Evolutionary conservation across 2,329 filamentous ascomycete genomes (phyloP).

Genomic region (Stagonosporopsis cucurbitacearum): DNA sequence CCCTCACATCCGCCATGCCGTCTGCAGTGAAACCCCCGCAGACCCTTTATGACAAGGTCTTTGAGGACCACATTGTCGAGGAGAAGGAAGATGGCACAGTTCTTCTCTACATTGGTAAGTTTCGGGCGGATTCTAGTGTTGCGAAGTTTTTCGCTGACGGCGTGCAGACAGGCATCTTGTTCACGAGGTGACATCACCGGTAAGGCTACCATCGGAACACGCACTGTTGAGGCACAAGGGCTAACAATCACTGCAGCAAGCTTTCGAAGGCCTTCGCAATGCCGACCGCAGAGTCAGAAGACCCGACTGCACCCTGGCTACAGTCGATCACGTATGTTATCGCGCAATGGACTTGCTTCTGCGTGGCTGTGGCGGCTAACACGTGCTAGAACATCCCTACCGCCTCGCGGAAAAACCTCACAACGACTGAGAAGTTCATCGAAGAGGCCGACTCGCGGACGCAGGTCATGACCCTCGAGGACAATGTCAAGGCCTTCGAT

Average conservation of each 20-base stretch:
- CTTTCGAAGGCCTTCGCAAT: slow-evolving; percentile 93
- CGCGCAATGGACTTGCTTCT: neutral
- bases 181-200: slow-evolving; percentile 97
- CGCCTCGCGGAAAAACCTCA: slow-evolving; percentile 86
- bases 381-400: slow-evolving; percentile 84
- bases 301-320: slow-evolving; percentile 95
- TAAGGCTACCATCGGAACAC: slow-evolving; percentile 54
- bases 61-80: slow-evolving; percentile 91
- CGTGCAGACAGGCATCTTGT: slow-evolving; percentile 85
- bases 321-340: slow-evolving; percentile 85
- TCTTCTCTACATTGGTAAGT: slow-evolving; percentile 87
- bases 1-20: slow-evolving; percentile 68
- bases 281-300: slow-evolving; percentile 85
- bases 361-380: slow-evolving; percentile 20
- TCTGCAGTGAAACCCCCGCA: slow-evolving; percentile 72
- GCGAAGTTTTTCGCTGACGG: slow-evolving; percentile 31
- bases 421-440: slow-evolving; percentile 92
- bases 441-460: slow-evolving; percentile 91
- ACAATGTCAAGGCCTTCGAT: slow-evolving; percentile 96
- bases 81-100: slow-evolving; percentile 93
- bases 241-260: slow-evolving; percentile 68
- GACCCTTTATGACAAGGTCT: slow-evolving; percentile 98
- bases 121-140: neutral
- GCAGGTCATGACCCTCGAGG: slow-evolving; percentile 94
- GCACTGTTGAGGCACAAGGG: neutral